Base-by-base conservation (phyloP, 148 eudicot species). In the Chenopodium album region DNA sequence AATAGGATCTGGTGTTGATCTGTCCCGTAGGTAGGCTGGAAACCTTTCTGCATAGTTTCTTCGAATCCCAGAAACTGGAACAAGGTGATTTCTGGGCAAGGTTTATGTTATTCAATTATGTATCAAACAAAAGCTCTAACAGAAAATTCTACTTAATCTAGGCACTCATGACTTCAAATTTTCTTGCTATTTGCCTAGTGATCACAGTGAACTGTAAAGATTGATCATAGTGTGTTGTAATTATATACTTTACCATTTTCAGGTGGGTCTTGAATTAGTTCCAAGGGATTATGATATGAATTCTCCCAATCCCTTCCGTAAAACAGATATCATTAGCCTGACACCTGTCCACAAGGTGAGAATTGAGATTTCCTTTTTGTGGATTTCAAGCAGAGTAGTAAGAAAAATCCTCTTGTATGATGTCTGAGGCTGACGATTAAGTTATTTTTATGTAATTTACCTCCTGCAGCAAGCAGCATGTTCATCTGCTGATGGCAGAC, bases 401-500 rank as follows among this genome's bases (percentile, higher is more conserved):
- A 20, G 44, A 44, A 52, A 50, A 23, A 71, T 75, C n/a, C 19
- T 34, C 71, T 66, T 79, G 62, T 47, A 16, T 81, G 60, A 75
- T 76, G 65, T 63, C 60, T 74, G 56, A 73, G 34, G 83, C n/a
- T 59, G 78, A 74, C 31, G 32, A 68, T 20, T 62, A 4, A 20
- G 62, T 75, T 19, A 72, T 56, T 79, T 79, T 22, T 76, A 32
- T 79, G 37, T 9, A 16, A 70, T 76, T 78, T 77, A 78, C 77
- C 74, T 75, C 65, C 78, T 88, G 77, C 92, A 97, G 99, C 99
- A 97, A 97, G 99, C 99, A 37, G 99, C 99, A 72, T 97, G 99
- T 82, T 97, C 99, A 66, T 94, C 99, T 77, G 99, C 99, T 26
- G 99, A 97, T 89, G 99, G 99, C 67, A 86, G 99, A 23, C 99